Percentiles rank a stretch among this genome's conserved stretches.
These are phyloP conservation scores for Pythium phragmitis DNA, from an alignment of 352 stramenopile species.

Conservation along the genomic window DNA sequence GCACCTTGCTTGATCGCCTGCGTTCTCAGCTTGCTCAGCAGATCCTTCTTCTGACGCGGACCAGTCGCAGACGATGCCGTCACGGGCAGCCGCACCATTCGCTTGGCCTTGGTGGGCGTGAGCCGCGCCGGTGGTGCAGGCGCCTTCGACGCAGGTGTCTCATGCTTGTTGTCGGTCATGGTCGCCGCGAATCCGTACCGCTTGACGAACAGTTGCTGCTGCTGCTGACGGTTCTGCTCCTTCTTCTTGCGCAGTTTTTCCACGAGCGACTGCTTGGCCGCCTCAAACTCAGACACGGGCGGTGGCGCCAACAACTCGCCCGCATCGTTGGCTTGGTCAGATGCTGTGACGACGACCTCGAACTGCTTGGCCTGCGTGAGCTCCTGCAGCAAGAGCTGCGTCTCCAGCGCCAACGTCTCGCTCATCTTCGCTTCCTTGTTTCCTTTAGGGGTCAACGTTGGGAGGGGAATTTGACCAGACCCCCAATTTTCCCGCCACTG, in stretches of 20 bases:
- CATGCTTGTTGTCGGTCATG: neutral
- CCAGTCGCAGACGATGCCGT: constrained; percentile 26
- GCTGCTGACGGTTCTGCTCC: constrained; percentile 45
- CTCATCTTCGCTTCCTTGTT: constrained; percentile 27
- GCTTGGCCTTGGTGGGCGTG: constrained; percentile 42
- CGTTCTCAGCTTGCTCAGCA: constrained; percentile 48
- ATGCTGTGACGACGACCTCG: constrained; percentile 19
- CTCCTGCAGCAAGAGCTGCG: constrained; percentile 78
- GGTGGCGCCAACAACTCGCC: constrained; percentile 26
- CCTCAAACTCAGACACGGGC: constrained; percentile 47
- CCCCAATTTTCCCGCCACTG: constrained; percentile 16
- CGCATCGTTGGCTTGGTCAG: neutral
- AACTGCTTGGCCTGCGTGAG: constrained; percentile 53
- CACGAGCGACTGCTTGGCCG: constrained; percentile 52
- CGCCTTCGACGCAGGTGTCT: constrained; percentile 4
- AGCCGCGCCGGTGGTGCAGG: constrained; percentile 11
- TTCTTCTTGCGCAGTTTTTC: constrained; percentile 71
- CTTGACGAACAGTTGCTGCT: constrained; percentile 45
- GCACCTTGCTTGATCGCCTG: constrained; percentile 63
- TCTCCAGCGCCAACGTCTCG: constrained; percentile 71
- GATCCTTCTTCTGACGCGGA: constrained; percentile 59
- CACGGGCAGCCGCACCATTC: constrained; percentile 52
- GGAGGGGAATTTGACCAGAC: neutral
- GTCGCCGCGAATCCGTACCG: constrained; percentile 38
- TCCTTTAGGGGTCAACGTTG: neutral